phyloP scores from a whole-genome alignment of 768 basidiomycete species.

The Pleurotus sapidus region DNA sequence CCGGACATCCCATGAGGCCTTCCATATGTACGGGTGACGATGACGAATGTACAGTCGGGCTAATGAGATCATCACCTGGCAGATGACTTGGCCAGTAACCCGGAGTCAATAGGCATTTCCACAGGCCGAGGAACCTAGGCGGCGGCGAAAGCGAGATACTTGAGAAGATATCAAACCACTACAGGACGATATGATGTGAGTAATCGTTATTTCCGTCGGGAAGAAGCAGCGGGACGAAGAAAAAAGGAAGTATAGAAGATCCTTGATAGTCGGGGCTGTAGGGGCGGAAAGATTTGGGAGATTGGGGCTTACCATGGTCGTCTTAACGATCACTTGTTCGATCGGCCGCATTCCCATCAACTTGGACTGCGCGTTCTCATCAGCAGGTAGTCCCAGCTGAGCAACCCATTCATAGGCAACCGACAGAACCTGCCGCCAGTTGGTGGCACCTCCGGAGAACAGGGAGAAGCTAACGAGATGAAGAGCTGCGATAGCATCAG shows the following conservation, averaged over 20 bases:
- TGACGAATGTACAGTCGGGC: slow-evolving; percentile 24
- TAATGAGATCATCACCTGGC: slow-evolving; percentile 25
- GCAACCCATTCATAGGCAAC: slow-evolving; percentile 77
- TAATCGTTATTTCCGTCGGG: slow-evolving; percentile 13
- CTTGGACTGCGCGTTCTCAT: slow-evolving; percentile 62
- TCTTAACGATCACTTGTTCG: slow-evolving; percentile 62
- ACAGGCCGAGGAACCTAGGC: slow-evolving; percentile 64
- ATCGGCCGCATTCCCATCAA: slow-evolving; percentile 53
- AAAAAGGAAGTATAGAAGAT: background rate
- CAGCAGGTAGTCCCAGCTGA: slow-evolving; percentile 51
- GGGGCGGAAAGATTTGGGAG: background rate
- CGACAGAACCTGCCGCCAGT: slow-evolving; percentile 70
- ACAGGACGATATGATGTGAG: slow-evolving; percentile 12
- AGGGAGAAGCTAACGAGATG: slow-evolving; percentile 75
- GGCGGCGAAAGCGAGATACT: slow-evolving; percentile 57
- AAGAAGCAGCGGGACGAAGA: background rate
- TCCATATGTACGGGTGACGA: slow-evolving; percentile 55
- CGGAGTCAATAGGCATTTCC: slow-evolving; percentile 56
- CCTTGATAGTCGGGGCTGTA: slow-evolving; percentile 4
- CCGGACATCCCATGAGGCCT: slow-evolving; percentile 70
- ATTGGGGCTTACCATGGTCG: slow-evolving; percentile 57
- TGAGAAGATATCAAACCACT: slow-evolving; percentile 82
- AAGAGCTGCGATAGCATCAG: slow-evolving; percentile 75
- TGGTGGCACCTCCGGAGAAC: slow-evolving; percentile 61
- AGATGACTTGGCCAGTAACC: slow-evolving; percentile 39